These are phyloP conservation scores for Epichloe typhina DNA, from an alignment of 2,329 filamentous ascomycete species.

Conservation along the genomic window DNA sequence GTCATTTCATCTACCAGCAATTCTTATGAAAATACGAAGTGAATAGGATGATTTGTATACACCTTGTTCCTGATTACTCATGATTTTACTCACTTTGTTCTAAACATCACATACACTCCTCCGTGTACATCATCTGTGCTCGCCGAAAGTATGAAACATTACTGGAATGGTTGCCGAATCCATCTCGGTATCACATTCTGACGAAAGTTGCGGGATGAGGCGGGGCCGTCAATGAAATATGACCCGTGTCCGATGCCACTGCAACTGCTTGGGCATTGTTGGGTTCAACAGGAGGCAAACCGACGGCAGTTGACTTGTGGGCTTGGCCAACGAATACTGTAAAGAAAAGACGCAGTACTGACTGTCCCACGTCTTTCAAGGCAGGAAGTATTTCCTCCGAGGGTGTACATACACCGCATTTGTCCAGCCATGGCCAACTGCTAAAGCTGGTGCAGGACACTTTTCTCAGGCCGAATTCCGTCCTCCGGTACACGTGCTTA, in stretches of 20 bases:
- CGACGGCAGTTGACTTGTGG: slow-evolving; percentile 1
- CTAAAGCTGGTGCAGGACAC: not conserved
- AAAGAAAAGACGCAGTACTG: not conserved
- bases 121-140: not conserved
- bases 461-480: not conserved
- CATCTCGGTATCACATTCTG: slow-evolving; percentile 3
- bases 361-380: slow-evolving; percentile 1
- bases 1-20: not conserved
- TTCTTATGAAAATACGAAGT: not conserved
- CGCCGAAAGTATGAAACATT: slow-evolving; percentile 2
- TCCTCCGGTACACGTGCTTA: not conserved
- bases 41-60: not conserved
- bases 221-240: slow-evolving; percentile 2
- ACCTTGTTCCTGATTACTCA: not conserved
- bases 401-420: slow-evolving; percentile 1
- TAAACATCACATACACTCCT: not conserved
- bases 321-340: not conserved
- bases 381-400: not conserved
- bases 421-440: not conserved
- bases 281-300: slow-evolving; percentile 7
- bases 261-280: not conserved
- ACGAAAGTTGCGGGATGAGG: slow-evolving; percentile 1
- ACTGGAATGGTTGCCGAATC: not conserved
- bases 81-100: not conserved
- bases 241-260: slow-evolving; percentile 4